Evolutionary conservation across 1,139 yeast genomes (phyloP), one percentile per base, ranked within the genome.

Genomic region (Blastobotrys niveus): DNA sequence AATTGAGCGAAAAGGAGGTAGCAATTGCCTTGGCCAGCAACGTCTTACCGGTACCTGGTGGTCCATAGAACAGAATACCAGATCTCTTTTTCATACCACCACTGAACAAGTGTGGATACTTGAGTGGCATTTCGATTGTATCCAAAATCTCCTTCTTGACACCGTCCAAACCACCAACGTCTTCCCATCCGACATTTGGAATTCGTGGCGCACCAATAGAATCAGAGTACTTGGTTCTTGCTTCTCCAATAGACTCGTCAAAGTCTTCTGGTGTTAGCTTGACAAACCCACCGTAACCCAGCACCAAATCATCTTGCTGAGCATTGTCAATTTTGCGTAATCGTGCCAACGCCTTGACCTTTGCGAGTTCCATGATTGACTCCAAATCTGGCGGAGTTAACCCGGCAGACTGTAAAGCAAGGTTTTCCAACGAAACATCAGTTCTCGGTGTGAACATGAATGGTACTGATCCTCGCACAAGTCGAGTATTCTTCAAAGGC

Each of bases 31-130:
- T 91, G 9, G 97, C 97, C 48, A 91, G 71, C 35, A 91, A 71
- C 0, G 98, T 91, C 61, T 91, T 91, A 55, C 98, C 98, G 0
- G 97, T 91, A 22, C 98, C 98, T 0, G 98, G 98, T 0, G 97
- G 97, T 0, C 98, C 98, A 64, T 91, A 91, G 61, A 91, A 88
- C 52, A 91, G 67, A 33, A 91, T 85, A 47, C 98, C 98, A 60
- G 95, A 83, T 63, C 97, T 74, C 62, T 91, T 89, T 63, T 91
- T 89, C 60, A 91, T 77, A 1, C 97, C 97, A 46, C 81, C 80
- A 45, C 79, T 76, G 64, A 89, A 89, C 45, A 89, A 68, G 55
- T 88, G 95, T 0, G 97, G 97, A 62, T 85, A 89, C 58, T 86
- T 87, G 58, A 91, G 70, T 2, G 97, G 98, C 87, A 88, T 79